Evolutionary conservation across 2,329 filamentous ascomycete genomes (phyloP), one percentile per base, ranked within the genome.

Genomic region (Colletotrichum viniferum): DNA sequence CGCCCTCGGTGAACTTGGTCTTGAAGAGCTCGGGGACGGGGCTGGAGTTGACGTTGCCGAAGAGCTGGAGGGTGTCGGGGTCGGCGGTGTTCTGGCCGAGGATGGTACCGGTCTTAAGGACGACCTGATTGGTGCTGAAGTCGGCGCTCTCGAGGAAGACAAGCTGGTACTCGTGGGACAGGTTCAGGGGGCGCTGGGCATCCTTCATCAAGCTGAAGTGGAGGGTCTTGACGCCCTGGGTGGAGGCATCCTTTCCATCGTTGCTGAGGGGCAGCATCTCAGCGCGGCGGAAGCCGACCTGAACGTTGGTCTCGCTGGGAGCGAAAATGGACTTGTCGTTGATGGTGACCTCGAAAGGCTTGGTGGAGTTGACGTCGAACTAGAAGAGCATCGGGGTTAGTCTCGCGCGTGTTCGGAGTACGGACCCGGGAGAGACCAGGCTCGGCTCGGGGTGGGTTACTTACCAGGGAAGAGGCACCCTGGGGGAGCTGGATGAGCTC

Each of bases 171-270:
- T 92, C 90, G 81, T 93, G 91, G 9, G 88, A 88, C 69, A 89
- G 82, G 84, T 93, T 92, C 68, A 93, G 82, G 14, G 87, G 87
- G 13, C 89, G 84, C 55, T 83, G 79, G 4, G 81, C 74, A 77
- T 92, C 90, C 79, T 90, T 88, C 81, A 86, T 86, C 36, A 93
- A 79, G 78, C 88, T 90, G 82, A 90, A 92, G 82, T 93, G 91
- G 66, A 93, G 86, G 2, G 90, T 92, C 83, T 92, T 92, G 73
- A 92, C 82, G 32, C 90, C 90, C 30, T 81, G 81, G 48, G 87
- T 89, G 26, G 87, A 89, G n/a, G 83, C 77, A 68, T 91, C 90
- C 58, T 87, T 86, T 69, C 89, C 85, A 21, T 82, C 84, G 84
- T 89, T 87, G 84, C 87, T 83, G 78, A 85, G 82, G 13, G 88